Conservation (phyloP, 2,329 filamentous ascomycete genomes). For the Monosporascus sp. region DNA sequence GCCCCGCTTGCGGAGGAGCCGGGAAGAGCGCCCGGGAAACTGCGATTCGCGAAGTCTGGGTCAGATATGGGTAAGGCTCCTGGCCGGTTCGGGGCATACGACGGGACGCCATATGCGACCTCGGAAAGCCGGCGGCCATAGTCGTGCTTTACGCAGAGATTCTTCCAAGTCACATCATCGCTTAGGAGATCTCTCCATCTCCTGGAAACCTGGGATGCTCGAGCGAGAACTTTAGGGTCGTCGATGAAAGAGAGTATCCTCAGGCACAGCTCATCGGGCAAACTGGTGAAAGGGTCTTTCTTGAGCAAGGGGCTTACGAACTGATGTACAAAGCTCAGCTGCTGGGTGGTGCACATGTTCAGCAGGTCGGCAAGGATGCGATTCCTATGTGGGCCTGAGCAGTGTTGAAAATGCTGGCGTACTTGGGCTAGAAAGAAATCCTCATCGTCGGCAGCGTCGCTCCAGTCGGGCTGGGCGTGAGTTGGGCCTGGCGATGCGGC, state of each 20-base stretch:
- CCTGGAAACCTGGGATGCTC: conserved; percentile 92
- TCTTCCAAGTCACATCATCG: conserved; percentile 98
- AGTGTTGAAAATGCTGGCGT: conserved; percentile 72
- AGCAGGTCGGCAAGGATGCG: conserved; percentile 81
- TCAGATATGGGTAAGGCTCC: conserved; percentile 29
- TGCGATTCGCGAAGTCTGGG: conserved; percentile 30
- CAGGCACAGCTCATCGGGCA: conserved; percentile 90
- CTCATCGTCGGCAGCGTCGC: conserved; percentile 71
- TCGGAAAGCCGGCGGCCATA: conserved; percentile 62
- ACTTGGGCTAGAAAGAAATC: conserved; percentile 78
- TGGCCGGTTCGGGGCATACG: conserved; percentile 25
- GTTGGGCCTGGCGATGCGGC: conserved; percentile 61
- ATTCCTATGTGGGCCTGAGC: conserved; percentile 70
- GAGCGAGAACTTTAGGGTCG: conserved; percentile 86
- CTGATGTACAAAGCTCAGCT: conserved; percentile 92
- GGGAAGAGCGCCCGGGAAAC: conserved; percentile 41
- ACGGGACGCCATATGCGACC: conserved; percentile 32
- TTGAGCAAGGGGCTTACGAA: conserved; percentile 92
- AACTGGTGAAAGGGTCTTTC: conserved; percentile 88
- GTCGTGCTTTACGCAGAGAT: conserved; percentile 91
- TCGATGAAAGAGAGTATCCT: conserved; percentile 94
- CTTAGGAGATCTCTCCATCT: conserved; percentile 90
- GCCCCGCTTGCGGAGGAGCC: conserved; percentile 25
- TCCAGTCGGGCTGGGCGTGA: conserved; percentile 65
- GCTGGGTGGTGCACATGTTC: conserved; percentile 90